Conservation (phyloP, 2,329 filamentous ascomycete genomes). For the Epichloe elymi region DNA sequence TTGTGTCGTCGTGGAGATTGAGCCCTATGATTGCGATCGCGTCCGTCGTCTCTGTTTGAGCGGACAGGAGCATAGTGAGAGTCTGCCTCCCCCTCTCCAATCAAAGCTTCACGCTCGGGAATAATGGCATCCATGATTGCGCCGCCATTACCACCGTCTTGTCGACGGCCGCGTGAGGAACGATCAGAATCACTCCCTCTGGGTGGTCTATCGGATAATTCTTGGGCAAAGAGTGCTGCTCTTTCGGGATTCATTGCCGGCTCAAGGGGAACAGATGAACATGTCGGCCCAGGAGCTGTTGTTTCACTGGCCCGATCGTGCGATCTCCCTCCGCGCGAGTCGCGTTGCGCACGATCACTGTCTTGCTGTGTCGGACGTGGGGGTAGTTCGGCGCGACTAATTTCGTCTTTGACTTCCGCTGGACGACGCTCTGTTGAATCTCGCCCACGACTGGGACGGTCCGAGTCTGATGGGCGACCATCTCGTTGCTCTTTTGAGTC, state of each 20-base stretch:
- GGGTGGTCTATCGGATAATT: conserved; percentile 14
- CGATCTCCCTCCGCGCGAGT: conserved; percentile 14
- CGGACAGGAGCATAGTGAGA: conserved; percentile 19
- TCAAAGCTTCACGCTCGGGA: conserved; percentile 32
- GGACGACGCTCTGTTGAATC: conserved; percentile 32
- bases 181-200: conserved; percentile 19
- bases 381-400: conserved; percentile 18
- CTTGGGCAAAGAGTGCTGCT: conserved; percentile 33
- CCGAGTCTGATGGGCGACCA: conserved; percentile 24
- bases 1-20: conserved; percentile 36
- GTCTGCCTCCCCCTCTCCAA: conserved; percentile 25
- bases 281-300: conserved; percentile 14
- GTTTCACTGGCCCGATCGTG: conserved; percentile 19
- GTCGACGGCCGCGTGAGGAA: conserved; percentile 15
- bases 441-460: conserved; percentile 28
- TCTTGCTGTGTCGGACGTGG: conserved; percentile 29
- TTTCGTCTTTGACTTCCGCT: conserved; percentile 20
- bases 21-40: conserved; percentile 26
- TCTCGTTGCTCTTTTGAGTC: conserved; percentile 23
- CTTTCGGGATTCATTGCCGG: conserved; percentile 43
- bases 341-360: conserved; percentile 24
- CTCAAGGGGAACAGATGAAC: conserved; percentile 21
- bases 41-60: conserved; percentile 28
- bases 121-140: conserved; percentile 29
- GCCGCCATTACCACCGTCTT: conserved; percentile 8